Conservation (phyloP, 495 filamentous ascomycete genomes). For the Penicillium herquei region DNA sequence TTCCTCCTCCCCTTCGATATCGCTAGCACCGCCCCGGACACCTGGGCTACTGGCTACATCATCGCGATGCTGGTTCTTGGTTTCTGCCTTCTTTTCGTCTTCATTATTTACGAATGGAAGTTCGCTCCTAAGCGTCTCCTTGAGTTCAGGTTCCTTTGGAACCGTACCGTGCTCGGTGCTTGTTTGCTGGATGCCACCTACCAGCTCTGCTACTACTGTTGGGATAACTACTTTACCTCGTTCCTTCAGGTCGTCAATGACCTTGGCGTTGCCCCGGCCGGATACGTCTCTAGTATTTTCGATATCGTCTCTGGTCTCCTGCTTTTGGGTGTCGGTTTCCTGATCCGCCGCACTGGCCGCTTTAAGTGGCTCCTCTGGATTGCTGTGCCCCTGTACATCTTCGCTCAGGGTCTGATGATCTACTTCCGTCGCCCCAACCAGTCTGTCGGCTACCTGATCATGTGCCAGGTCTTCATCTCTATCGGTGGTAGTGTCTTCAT, state of each 20-base stretch:
- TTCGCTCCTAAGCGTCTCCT: conserved; percentile 54
- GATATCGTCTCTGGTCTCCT: conserved; percentile 46
- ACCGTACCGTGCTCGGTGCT: conserved; percentile 62
- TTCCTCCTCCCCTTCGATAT: conserved; percentile 61
- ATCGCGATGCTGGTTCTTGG: conserved; percentile 58
- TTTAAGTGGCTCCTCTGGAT: conserved; percentile 55
- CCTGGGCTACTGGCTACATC: conserved; percentile 48
- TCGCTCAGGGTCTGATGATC: conserved; percentile 57
- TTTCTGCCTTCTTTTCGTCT: conserved; percentile 47
- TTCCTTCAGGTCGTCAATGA: conserved; percentile 73
- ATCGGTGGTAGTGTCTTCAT: conserved; percentile 57
- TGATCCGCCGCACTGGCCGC: conserved; percentile 52
- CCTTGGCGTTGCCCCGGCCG: conserved; percentile 52
- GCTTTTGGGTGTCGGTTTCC: conserved; percentile 44
- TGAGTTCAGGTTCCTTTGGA: conserved; percentile 50
- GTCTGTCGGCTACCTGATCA: conserved; percentile 61
- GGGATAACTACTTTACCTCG: conserved; percentile 55
- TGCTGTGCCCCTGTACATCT: conserved; percentile 57
- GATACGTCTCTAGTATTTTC: conserved; percentile 50
- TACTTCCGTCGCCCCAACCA: conserved; percentile 59
- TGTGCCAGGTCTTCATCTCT: conserved; percentile 71
- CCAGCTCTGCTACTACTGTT: conserved; percentile 51
- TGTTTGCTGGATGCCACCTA: conserved; percentile 52
- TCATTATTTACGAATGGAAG: conserved; percentile 54
- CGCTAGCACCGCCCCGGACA: conserved; percentile 35